These are phyloP conservation scores for Henckelia pumila DNA, from an alignment of 257 asterid genomes.

Conservation along the genomic window DNA sequence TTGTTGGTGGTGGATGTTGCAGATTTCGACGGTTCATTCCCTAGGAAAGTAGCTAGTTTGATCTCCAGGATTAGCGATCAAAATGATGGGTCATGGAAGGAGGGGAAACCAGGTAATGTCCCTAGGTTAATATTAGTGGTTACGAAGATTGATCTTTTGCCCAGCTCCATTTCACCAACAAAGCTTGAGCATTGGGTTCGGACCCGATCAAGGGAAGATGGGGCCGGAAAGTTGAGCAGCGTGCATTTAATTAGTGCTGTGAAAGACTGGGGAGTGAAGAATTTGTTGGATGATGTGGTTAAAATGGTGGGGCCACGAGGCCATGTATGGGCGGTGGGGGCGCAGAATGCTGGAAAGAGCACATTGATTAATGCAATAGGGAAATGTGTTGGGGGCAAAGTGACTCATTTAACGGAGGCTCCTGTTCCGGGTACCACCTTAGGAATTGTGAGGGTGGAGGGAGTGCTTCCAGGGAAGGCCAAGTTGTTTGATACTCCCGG, in stretches of 20 bases:
- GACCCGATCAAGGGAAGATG: conserved; percentile 75
- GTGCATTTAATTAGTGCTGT: conserved; percentile 86
- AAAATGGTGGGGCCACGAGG: conserved; percentile 76
- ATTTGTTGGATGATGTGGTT: conserved; percentile 72
- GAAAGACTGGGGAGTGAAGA: conserved; percentile 84
- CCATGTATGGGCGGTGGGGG: conserved; percentile 89
- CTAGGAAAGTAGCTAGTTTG: conserved; percentile 66
- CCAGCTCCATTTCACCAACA: conserved; percentile 75
- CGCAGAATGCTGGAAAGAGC: conserved; percentile 92
- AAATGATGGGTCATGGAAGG: conserved; percentile 70
- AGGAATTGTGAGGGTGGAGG: conserved; percentile 86
- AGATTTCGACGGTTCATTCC: conserved; percentile 89
- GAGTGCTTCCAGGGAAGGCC: conserved; percentile 83
- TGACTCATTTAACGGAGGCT: conserved; percentile 79
- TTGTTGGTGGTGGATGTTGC: conserved; percentile 81
- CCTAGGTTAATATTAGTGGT: conserved; percentile 76
- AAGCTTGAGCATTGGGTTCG: conserved; percentile 87
- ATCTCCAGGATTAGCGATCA: conserved; percentile 61
- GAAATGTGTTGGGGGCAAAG: conserved; percentile 53
- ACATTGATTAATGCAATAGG: conserved; percentile 76
- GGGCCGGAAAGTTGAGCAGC: conserved; percentile 59
- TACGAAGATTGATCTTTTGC: conserved; percentile 83
- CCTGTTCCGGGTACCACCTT: conserved; percentile 85
- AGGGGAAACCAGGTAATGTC: conserved; percentile 79
- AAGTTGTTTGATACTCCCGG: conserved; percentile 90